Evolutionary conservation across 352 stramenopile species (phyloP).

Genomic region (Paralagenidium karlingii): DNA sequence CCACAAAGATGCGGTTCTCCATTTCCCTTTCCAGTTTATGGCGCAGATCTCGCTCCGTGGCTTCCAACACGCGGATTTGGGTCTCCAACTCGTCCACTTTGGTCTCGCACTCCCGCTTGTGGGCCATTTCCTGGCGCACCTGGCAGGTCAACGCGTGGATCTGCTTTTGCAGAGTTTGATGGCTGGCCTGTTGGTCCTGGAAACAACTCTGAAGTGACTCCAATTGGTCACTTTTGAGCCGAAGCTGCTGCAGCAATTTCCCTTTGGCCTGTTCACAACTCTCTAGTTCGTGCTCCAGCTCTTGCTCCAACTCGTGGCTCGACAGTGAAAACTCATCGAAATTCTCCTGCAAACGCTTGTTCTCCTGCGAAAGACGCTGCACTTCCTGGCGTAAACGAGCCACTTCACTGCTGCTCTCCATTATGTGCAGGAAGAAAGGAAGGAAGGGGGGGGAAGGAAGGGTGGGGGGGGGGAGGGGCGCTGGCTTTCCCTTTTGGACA

Average conservation of each 20-base stretch:
- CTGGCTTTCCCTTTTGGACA: too few species aligned
- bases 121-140: conserved; percentile 21
- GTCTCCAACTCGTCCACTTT: conserved; percentile 69
- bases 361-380: conserved; percentile 36
- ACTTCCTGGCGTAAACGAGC: conserved; percentile 34
- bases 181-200: conserved; percentile 24
- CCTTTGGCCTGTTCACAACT: conserved; percentile 20
- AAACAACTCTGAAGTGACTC: conserved; percentile 9
- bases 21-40: conserved; percentile 81
- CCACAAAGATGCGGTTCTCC: conserved; percentile 76
- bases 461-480: too few species aligned
- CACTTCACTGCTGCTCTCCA: too few species aligned
- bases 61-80: conserved; percentile 70
- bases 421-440: too few species aligned
- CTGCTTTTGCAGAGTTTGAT: conserved; percentile 41
- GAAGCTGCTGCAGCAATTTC: conserved; percentile 24
- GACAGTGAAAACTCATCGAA: conserved; percentile 79
- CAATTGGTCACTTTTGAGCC: conserved; percentile 28
- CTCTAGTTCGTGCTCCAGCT: conserved; percentile 62
- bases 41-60: conserved; percentile 57
- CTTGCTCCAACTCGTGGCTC: conserved; percentile 63
- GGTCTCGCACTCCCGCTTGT: conserved; percentile 45
- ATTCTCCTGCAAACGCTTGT: conserved; percentile 52
- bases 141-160: conserved; percentile 11
- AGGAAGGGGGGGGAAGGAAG: too few species aligned